Evolutionary conservation across 164 flowering plant genomes (phyloP).

Genomic region (Nelumbo lutea): DNA sequence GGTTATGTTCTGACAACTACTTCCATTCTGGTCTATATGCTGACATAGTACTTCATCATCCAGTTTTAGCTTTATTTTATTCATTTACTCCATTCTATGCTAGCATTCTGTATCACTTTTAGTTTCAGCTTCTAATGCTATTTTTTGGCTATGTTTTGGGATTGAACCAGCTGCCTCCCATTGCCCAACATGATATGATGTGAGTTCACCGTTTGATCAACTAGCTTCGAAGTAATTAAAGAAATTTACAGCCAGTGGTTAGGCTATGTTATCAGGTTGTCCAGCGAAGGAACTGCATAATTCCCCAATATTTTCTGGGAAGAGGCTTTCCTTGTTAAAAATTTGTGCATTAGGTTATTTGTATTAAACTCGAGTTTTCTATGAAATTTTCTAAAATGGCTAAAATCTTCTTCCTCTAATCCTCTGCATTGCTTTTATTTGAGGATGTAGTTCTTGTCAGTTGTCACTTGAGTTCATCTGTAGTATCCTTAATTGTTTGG

Average conservation of each 20-base stretch:
- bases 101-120: too few species aligned
- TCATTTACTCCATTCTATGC: too few species aligned
- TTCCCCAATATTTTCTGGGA: constrained; percentile 4
- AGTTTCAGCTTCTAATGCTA: too few species aligned
- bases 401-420: background rate
- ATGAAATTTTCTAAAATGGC: background rate
- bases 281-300: background rate
- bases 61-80: too few species aligned
- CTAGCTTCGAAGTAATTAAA: background rate
- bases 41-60: too few species aligned
- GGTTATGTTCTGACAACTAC: too few species aligned
- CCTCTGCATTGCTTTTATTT: background rate
- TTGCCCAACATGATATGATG: background rate
- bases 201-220: constrained; percentile 5
- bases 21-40: too few species aligned
- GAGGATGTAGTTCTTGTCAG: background rate
- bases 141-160: background rate
- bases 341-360: constrained; percentile 7
- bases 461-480: too few species aligned
- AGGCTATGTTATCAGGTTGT: constrained; percentile 3
- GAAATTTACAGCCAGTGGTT: background rate
- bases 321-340: constrained; percentile 4
- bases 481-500: too few species aligned
- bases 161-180: background rate
- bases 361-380: background rate